Conservation (phyloP, 2,329 filamentous ascomycete species). For the Botrytis elliptica region DNA sequence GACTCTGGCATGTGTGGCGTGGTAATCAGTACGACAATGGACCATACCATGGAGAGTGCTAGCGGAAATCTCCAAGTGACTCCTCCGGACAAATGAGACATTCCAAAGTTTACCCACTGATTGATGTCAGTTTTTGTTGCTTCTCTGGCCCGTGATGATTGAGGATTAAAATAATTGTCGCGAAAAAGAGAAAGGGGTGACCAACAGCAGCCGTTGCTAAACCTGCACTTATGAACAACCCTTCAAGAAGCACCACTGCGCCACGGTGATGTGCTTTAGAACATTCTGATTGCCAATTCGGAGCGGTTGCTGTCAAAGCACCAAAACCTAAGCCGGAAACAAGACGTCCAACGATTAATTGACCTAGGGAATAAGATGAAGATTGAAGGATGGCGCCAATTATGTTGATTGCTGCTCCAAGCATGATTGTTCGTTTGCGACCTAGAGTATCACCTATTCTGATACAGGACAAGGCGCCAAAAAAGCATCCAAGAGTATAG, state of each 20-base stretch:
- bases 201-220: slow-evolving; percentile 20
- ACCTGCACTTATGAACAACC: slow-evolving; percentile 55
- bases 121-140: slow-evolving; percentile 12
- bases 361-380: slow-evolving; percentile 46
- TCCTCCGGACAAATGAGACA: slow-evolving; percentile 51
- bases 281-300: slow-evolving; percentile 62
- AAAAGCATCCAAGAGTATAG: slow-evolving; percentile 48
- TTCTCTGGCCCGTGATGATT: slow-evolving; percentile 1
- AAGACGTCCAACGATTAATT: slow-evolving; percentile 53
- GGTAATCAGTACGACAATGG: slow-evolving; percentile 54
- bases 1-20: slow-evolving; percentile 55
- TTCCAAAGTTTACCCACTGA: slow-evolving; percentile 60
- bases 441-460: slow-evolving; percentile 53
- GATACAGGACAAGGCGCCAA: slow-evolving; percentile 42
- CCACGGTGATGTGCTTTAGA: slow-evolving; percentile 57
- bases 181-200: slow-evolving; percentile 1
- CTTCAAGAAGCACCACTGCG: slow-evolving; percentile 60
- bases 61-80: slow-evolving; percentile 62
- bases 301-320: slow-evolving; percentile 49
- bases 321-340: slow-evolving; percentile 53
- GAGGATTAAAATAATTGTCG: background rate
- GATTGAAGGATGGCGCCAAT: slow-evolving; percentile 50
- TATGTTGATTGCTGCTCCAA: slow-evolving; percentile 57
- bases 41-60: slow-evolving; percentile 57
- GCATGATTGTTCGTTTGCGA: slow-evolving; percentile 55